Evolutionary conservation across 306 rosid genomes (phyloP), one percentile per base, ranked within the genome.

Genomic region (Mimosa pudica): DNA sequence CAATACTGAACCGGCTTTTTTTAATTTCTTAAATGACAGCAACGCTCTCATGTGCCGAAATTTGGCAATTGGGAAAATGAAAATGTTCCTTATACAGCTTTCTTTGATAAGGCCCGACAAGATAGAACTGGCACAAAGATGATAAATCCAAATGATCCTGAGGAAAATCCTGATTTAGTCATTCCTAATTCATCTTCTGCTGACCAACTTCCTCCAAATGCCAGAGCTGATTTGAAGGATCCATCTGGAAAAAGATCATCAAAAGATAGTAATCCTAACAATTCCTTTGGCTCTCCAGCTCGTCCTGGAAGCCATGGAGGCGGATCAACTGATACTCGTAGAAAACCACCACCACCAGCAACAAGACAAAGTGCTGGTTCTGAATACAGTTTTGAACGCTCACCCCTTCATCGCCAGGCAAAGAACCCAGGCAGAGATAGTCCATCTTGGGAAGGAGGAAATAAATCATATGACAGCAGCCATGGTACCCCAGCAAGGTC

Each of bases 51-150:
- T 75, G 99, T 96, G 66, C 99, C 99, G 13, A 86, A 88, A 75
- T 96, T 96, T 84, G 99, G 99, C 73, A 93, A 96, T 64, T 96
- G 99, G 99, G 97, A 93, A 47, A 84, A 78, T 54, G 94, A 84
- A 18, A 87, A 87, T 88, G 99, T 96, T 81, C 98, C 99, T 32
- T 96, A 96, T 80, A 96, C 99, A 16, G 98, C 91, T 61, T 96
- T 87, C 84, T 96, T 96, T 55, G 96, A 96, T 64, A 93, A 91
- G 92, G 99, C 98, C 7, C 87, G 99, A 20, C 85, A 93, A 84
- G 99, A 87, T 51, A 85, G 97, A 78, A 77, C 86, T 20, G 98
- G 97, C 18, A 78, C 77, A n/a, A 90, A 85, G 85, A 90, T 96
- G 85, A 87, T 86, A 51, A 96, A 96, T 64, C 99, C 99, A 10